Percentiles rank a stretch among this genome's conserved stretches.
Conservation (phyloP, 2,329 filamentous ascomycete genomes). For the Penicillium sp. region DNA sequence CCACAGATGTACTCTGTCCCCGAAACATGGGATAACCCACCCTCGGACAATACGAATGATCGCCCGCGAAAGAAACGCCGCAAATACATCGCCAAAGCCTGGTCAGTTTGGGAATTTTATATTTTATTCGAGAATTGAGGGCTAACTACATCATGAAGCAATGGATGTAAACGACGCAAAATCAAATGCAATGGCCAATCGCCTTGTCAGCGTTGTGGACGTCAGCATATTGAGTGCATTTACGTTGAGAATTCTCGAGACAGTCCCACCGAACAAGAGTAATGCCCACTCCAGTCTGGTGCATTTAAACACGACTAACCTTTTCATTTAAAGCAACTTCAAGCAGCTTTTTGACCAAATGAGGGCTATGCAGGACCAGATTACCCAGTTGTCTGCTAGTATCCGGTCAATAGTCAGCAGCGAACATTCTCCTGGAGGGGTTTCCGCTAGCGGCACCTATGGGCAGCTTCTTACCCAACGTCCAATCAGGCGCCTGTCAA, state of each 20-base stretch:
- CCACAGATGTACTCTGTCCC: neutral
- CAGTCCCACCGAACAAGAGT: conserved; percentile 59
- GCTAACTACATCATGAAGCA: conserved; percentile 38
- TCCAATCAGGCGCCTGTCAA: conserved; percentile 19
- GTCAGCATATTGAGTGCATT: conserved; percentile 38
- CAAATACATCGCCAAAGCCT: conserved; percentile 64
- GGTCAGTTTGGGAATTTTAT: conserved; percentile 40
- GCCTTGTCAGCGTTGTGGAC: conserved; percentile 60
- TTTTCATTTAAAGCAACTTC: conserved; percentile 19
- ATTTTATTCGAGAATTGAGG: no score
- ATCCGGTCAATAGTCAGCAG: conserved; percentile 62
- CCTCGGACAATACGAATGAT: conserved; percentile 14
- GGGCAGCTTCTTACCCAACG: conserved; percentile 13
- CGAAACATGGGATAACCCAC: conserved; percentile 8
- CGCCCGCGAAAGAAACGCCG: conserved; percentile 55
- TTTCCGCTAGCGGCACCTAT: conserved; percentile 2
- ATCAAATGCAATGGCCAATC: conserved; percentile 65
- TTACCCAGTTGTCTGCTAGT: conserved; percentile 69
- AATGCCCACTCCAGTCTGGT: conserved; percentile 41
- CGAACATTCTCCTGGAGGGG: conserved; percentile 9
- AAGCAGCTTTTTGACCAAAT: conserved; percentile 32
- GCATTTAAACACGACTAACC: neutral
- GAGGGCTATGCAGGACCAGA: conserved; percentile 59
- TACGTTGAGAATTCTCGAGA: conserved; percentile 66
- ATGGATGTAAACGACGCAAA: conserved; percentile 63